phyloP scores from a whole-genome alignment of 306 rosid genomes.

The Vicia sativa region DNA sequence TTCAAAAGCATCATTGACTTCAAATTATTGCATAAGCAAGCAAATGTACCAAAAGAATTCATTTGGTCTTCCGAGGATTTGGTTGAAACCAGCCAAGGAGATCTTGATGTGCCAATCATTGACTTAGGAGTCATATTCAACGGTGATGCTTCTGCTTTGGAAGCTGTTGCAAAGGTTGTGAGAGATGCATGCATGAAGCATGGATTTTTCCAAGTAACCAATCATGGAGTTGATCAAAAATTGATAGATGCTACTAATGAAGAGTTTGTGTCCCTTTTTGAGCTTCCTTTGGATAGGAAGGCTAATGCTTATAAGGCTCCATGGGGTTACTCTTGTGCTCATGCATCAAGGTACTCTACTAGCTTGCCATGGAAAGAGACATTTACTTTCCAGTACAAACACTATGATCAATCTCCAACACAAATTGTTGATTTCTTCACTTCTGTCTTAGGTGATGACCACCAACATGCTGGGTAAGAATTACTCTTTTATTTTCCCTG shows the following conservation, averaged over 20 bases:
- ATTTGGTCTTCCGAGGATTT: constrained; percentile 56
- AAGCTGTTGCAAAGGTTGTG: constrained; percentile 47
- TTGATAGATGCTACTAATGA: constrained; percentile 53
- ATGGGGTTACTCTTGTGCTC: constrained; percentile 63
- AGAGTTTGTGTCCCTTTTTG: constrained; percentile 47
- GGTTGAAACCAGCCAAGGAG: constrained; percentile 27
- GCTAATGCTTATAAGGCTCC: constrained; percentile 32
- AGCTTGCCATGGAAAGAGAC: constrained; percentile 78
- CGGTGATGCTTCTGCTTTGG: constrained; percentile 45
- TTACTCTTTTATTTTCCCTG: too few relatives aligned
- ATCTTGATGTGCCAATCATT: constrained; percentile 55
- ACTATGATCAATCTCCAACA: background rate
- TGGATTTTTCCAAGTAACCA: constrained; percentile 68
- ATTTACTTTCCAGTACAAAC: constrained; percentile 40
- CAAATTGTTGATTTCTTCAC: constrained; percentile 49
- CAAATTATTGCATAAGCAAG: constrained; percentile 31
- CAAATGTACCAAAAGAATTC: constrained; percentile 50
- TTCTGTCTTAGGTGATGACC: constrained; percentile 47
- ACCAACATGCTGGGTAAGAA: constrained; percentile 53
- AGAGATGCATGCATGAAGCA: constrained; percentile 58
- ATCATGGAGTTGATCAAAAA: constrained; percentile 56
- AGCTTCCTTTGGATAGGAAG: constrained; percentile 55
- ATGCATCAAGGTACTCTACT: constrained; percentile 52
- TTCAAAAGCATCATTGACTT: constrained; percentile 36
- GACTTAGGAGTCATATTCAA: constrained; percentile 44